Base-by-base conservation (phyloP, 2,329 filamentous ascomycete species). In the Dactylellina drechsleri region DNA sequence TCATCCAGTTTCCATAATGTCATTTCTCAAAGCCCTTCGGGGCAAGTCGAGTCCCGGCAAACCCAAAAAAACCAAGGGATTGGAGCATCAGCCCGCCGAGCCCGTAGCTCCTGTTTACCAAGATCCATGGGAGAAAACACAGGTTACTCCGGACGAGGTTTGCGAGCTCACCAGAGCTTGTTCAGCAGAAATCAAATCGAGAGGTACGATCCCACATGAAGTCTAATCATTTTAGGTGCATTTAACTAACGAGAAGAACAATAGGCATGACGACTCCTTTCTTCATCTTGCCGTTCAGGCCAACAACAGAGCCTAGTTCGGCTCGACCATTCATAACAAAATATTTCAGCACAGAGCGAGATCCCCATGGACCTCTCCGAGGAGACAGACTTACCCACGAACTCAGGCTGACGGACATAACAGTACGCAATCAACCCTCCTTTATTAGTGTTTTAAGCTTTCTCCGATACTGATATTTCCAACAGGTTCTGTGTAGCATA, bases 271-370 rank as follows among this genome's bases (percentile, higher is more conserved):
- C 80, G 90, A 97, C 81, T 89, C 95, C 95, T 0, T 98, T 99
- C 82, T 87, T 98, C 28, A 89, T 99, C 7, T 87, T 99, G 2
- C 95, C 95, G 12, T 99, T 97, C 83, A 91, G 95, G 79, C 95
- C 94, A 20, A 92, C 92, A 28, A 95, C 93, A 77, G 93, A 99
- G 81, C 91, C 94, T 50, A 95, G 92, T 82, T 92, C 92, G 61
- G 93, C 96, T 76, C 92, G 93, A 81, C 94, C 91, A 20, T 98
- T 98, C 80, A 87, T 99, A 79, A 90, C 92, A 80, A 93, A 94
- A 83, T 98, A 92, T 83, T 99, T 97, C 84, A 91, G 91, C 80
- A 85, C 88, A 70, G 70, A 74, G 18, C 36, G 43, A 26, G 81
- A 86, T 84, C 83, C 90, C 73, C 85, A 85, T 68, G 84, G 90